Conservation (phyloP, 306 rosid species). For the Mimosa bimucronata region DNA sequence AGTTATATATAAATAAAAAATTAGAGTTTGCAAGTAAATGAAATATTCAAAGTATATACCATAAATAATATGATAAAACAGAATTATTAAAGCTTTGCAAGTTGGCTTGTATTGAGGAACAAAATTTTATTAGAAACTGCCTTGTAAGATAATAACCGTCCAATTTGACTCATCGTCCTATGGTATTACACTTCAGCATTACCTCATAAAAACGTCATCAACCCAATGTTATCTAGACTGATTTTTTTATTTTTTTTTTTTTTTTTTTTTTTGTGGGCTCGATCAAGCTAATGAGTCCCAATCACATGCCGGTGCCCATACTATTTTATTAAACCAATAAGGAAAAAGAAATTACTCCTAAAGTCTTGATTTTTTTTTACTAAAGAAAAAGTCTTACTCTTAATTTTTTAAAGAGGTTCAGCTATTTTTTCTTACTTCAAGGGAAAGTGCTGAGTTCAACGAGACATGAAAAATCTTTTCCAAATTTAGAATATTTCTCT, state of each 20-base stretch:
- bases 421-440: background rate
- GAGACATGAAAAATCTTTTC: background rate
- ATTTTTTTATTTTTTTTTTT: background rate
- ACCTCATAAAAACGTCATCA: slow-evolving; percentile 48
- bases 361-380: too few species aligned
- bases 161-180: too few species aligned
- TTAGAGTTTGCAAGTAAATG: too few species aligned
- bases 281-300: background rate
- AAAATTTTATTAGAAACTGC: too few species aligned
- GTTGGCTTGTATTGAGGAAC: too few species aligned
- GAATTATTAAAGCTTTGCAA: too few species aligned
- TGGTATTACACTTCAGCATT: slow-evolving; percentile 35
- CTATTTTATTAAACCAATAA: background rate
- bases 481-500: background rate
- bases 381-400: too few species aligned
- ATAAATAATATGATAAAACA: too few species aligned
- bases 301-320: background rate
- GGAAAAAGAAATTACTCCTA: background rate
- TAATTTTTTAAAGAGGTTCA: too few species aligned
- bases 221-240: background rate
- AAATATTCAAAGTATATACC: too few species aligned
- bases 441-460: background rate
- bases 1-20: too few species aligned
- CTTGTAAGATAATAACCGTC: too few species aligned
- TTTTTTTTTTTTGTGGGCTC: background rate